Conservation (phyloP, 176 grass and related monocot species). For the Poa annua region DNA sequence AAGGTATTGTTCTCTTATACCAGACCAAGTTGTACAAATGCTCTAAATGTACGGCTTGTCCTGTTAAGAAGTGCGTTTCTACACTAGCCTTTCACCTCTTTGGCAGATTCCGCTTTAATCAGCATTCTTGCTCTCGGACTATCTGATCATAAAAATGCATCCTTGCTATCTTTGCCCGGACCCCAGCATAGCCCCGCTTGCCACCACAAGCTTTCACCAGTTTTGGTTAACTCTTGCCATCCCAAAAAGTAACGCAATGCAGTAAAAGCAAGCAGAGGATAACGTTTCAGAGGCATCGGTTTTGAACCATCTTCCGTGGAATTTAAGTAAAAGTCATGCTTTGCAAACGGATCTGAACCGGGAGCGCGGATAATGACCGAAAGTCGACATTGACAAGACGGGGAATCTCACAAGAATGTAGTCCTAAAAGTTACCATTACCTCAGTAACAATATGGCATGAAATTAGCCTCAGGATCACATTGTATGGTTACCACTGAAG, state of each 20-base stretch:
- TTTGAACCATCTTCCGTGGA: not conserved
- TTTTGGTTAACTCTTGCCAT: not conserved
- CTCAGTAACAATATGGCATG: slow-evolving; percentile 39
- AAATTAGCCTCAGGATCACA: slow-evolving; percentile 23
- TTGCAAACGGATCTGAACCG: not conserved
- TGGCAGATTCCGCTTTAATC: too few relatives aligned
- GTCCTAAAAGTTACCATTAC: not conserved
- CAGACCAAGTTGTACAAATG: not conserved
- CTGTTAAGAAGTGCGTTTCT: not conserved
- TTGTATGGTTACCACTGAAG: too few relatives aligned
- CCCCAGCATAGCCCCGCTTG: too few relatives aligned
- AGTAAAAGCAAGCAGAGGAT: not conserved
- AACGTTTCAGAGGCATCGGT: not conserved
- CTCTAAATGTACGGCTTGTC: not conserved
- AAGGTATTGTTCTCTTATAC: not conserved
- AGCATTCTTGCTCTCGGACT: too few relatives aligned
- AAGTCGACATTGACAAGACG: not conserved
- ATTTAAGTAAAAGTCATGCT: too few relatives aligned
- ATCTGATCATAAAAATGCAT: not conserved
- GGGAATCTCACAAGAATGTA: not conserved
- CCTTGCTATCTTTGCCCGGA: slow-evolving; percentile 42
- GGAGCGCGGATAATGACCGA: not conserved
- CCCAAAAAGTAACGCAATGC: not conserved
- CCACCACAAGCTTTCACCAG: not conserved
- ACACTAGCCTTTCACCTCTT: not conserved